Evolutionary conservation across 768 basidiomycete genomes (phyloP).

Genomic region (Myochromella boudieri): DNA sequence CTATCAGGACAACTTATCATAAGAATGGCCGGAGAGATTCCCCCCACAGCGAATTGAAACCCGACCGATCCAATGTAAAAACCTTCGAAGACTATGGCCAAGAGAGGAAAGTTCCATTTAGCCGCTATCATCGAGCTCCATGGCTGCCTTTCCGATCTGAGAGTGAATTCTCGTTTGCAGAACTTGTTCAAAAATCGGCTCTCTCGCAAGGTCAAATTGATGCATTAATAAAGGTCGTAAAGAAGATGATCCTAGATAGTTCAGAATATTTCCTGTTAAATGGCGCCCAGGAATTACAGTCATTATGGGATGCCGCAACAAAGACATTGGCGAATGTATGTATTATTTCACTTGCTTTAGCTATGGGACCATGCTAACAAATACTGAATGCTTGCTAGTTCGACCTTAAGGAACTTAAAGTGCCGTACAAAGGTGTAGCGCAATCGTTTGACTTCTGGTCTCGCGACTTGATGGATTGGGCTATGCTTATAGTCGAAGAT

Average conservation of each 20-base stretch:
- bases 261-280: background rate
- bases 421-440: slow-evolving; percentile 5
- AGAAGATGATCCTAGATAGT: background rate
- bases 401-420: background rate
- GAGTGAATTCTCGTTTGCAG: background rate
- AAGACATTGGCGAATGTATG: background rate
- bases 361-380: slow-evolving; percentile 9
- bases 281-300: background rate
- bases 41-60: too few species aligned
- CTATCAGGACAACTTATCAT: too few species aligned
- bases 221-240: background rate
- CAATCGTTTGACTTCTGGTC: slow-evolving; percentile 8
- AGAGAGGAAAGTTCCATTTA: too few species aligned
- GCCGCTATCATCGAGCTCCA: too few species aligned
- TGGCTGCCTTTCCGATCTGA: background rate
- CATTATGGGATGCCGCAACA: background rate
- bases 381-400: slow-evolving; percentile 11
- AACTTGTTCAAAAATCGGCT: background rate
- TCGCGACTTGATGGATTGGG: slow-evolving; percentile 17
- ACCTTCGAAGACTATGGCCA: too few species aligned
- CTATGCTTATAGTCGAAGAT: slow-evolving; percentile 10
- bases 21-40: too few species aligned
- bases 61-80: too few species aligned
- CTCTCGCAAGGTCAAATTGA: background rate
- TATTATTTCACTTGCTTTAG: background rate